Percentiles rank a stretch among this genome's conserved stretches.
These are phyloP conservation scores for Rhododendron molle DNA, from an alignment of 148 eudicot species.

Conservation along the genomic window DNA sequence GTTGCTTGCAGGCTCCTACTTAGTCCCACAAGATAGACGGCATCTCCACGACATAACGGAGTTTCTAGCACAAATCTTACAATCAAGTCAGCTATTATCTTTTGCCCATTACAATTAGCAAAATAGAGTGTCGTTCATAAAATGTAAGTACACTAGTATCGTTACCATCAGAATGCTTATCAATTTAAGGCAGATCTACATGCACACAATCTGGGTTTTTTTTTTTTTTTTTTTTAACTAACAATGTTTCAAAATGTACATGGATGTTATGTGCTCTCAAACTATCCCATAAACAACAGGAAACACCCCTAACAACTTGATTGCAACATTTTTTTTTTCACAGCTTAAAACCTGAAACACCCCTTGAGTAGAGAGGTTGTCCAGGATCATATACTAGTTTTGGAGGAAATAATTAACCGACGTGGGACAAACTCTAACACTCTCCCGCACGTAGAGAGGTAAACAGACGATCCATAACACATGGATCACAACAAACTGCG, in stretches of 20 bases:
- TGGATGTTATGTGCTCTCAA: background rate
- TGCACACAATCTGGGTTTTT: background rate
- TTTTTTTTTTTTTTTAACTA: background rate
- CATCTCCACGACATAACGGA: slow-evolving; percentile 78
- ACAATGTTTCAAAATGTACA: background rate
- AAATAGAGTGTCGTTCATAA: background rate
- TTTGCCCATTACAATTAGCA: background rate
- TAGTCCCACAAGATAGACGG: slow-evolving; percentile 86
- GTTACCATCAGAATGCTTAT: background rate
- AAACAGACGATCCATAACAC: too few species aligned
- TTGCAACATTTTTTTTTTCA: too few species aligned
- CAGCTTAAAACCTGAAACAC: too few species aligned
- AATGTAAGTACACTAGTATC: background rate
- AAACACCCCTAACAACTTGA: too few species aligned
- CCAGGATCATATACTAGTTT: background rate
- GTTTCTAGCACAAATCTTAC: slow-evolving; percentile 48
- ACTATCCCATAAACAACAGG: background rate
- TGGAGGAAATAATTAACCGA: background rate
- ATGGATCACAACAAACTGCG: too few species aligned
- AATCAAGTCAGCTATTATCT: slow-evolving; percentile 2
- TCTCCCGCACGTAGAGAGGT: background rate
- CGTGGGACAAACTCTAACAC: background rate
- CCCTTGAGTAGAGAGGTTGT: too few species aligned
- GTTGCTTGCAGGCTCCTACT: slow-evolving; percentile 93
- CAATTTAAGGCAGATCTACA: background rate